These are phyloP conservation scores for Auricularia cornea DNA, from an alignment of 768 basidiomycete species.

Conservation along the genomic window DNA sequence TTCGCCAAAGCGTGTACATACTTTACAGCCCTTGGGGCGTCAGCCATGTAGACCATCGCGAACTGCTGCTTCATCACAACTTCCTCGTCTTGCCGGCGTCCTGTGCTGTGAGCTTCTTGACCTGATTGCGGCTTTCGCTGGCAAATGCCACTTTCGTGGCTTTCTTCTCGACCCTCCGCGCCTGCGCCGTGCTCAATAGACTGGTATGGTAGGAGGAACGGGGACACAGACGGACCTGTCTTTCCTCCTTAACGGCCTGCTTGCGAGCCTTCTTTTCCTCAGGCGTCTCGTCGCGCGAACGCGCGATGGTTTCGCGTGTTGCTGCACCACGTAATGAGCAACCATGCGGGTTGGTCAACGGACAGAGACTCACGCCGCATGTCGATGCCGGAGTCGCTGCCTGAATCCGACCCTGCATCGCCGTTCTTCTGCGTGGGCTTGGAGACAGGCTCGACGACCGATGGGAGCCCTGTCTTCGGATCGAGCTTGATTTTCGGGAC, in stretches of 20 bases:
- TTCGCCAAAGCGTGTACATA: too few species aligned
- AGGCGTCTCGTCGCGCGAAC: conserved; percentile 67
- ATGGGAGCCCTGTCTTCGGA: conserved; percentile 68
- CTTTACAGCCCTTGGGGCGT: too few species aligned
- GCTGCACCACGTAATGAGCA: conserved; percentile 24
- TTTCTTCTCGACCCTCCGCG: conserved; percentile 61
- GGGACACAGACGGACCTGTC: conserved; percentile 33
- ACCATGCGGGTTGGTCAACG: background rate
- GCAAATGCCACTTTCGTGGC: conserved; percentile 53
- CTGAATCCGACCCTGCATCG: conserved; percentile 12
- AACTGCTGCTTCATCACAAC: too few species aligned
- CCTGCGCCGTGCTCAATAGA: background rate
- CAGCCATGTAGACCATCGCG: too few species aligned
- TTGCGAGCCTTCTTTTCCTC: conserved; percentile 71
- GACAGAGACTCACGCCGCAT: conserved; percentile 14
- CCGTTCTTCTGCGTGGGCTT: conserved; percentile 14
- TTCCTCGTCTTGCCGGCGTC: conserved; percentile 42
- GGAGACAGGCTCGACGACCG: conserved; percentile 26
- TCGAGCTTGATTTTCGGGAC: conserved; percentile 64
- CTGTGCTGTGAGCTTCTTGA: conserved; percentile 36
- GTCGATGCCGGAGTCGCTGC: conserved; percentile 28
- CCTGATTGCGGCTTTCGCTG: conserved; percentile 54
- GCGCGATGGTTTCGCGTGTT: conserved; percentile 45
- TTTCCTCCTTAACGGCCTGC: conserved; percentile 55
- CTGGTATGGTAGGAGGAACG: conserved; percentile 2